Evolutionary conservation across 352 stramenopile species (phyloP).

Genomic region (Pilasporangium apinafurcum): DNA sequence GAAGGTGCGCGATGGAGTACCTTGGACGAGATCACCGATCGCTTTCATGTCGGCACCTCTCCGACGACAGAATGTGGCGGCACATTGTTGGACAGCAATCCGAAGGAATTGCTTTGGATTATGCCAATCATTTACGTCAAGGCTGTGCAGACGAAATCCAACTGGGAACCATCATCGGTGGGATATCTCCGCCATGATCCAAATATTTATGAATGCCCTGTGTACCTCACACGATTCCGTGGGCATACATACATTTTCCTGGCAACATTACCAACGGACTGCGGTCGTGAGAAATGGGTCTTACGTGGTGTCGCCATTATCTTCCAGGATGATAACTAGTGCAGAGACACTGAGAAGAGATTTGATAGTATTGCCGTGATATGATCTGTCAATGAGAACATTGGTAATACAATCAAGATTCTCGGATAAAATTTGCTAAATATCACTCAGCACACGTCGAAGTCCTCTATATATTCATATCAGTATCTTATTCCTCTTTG

Average conservation of each 20-base stretch:
- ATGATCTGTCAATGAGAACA: no score
- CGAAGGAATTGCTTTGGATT: constrained; percentile 93
- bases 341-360: no score
- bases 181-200: constrained; percentile 93
- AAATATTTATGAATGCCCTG: constrained; percentile 93
- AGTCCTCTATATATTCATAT: no score
- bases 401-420: no score
- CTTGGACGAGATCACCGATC: constrained; percentile 86
- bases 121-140: constrained; percentile 96
- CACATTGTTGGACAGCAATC: constrained; percentile 89
- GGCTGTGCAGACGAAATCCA: constrained; percentile 89
- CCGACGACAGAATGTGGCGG: constrained; percentile 84
- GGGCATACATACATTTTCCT: constrained; percentile 96
- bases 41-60: constrained; percentile 77
- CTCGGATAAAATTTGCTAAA: no score
- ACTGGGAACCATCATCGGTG: constrained; percentile 93
- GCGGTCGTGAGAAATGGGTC: constrained; percentile 91
- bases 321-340: constrained; percentile 95
- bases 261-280: constrained; percentile 91
- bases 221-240: constrained; percentile 96
- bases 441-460: no score
- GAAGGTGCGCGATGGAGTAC: constrained; percentile 92
- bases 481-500: constrained; percentile 1
- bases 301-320: constrained; percentile 91
- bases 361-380: no score